A percentile compares a stretch with the other conserved stretches of the same genome.
Evolutionary conservation across 139 green algal genomes (phyloP).

Genomic region (Picochlorum costavermella): DNA sequence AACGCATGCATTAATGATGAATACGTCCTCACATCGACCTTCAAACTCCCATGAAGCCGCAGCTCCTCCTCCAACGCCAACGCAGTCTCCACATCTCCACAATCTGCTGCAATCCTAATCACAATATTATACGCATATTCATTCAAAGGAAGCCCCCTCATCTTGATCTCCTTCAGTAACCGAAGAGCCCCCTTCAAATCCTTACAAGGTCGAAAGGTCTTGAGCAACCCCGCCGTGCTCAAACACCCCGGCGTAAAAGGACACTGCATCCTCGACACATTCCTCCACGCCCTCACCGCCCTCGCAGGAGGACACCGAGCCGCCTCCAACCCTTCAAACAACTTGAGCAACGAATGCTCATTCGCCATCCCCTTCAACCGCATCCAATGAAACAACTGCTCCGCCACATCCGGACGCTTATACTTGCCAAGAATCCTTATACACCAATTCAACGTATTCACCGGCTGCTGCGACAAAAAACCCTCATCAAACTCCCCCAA

Average conservation of each 20-base stretch:
- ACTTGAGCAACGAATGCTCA: slow-evolving; percentile 23
- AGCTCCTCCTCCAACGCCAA: slow-evolving; percentile 4
- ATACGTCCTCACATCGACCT: slow-evolving; percentile 19
- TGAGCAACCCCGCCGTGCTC: slow-evolving; percentile 17
- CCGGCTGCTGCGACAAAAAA: slow-evolving; percentile 8
- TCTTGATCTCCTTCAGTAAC: slow-evolving; percentile 9
- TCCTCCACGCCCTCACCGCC: slow-evolving; percentile 23
- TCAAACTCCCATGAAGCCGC: not conserved
- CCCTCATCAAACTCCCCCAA: slow-evolving; percentile 24
- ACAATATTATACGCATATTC: slow-evolving; percentile 27
- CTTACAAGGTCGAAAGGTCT: slow-evolving; percentile 8
- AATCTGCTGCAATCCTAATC: slow-evolving; percentile 20
- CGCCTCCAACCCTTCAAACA: slow-evolving; percentile 21
- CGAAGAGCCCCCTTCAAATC: slow-evolving; percentile 10
- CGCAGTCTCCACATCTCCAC: slow-evolving; percentile 11
- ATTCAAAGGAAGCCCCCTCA: not conserved
- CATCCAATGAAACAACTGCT: slow-evolving; percentile 36
- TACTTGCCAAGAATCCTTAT: slow-evolving; percentile 24
- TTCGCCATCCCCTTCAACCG: slow-evolving; percentile 13
- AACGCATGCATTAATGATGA: slow-evolving; percentile 14
- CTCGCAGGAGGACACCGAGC: not conserved
- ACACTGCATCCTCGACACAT: not conserved
- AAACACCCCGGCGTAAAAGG: not conserved
- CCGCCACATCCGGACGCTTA: slow-evolving; percentile 6
- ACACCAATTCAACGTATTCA: slow-evolving; percentile 27